phyloP scores from a whole-genome alignment of 495 filamentous ascomycete species.

The Penicillium soppii region DNA sequence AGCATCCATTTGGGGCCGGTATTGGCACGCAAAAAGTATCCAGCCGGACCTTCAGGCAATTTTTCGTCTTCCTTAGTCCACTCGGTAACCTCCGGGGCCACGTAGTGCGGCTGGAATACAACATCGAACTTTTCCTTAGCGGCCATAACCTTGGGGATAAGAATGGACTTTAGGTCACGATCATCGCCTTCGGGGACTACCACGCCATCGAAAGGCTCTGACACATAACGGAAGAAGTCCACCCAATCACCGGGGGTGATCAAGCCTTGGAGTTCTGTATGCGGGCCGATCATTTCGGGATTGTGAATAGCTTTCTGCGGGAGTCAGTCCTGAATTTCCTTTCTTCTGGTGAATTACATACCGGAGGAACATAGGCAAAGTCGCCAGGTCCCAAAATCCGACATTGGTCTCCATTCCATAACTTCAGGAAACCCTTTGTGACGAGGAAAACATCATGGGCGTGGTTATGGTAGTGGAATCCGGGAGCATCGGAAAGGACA shows the following conservation, averaged over 20 bases:
- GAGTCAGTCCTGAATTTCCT: neutral
- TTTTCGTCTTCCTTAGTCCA: slow-evolving; percentile 41
- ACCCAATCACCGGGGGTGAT: slow-evolving; percentile 54
- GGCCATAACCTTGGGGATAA: slow-evolving; percentile 53
- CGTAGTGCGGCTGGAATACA: slow-evolving; percentile 43
- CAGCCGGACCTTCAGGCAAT: slow-evolving; percentile 35
- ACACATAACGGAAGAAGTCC: slow-evolving; percentile 51
- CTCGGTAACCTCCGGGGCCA: slow-evolving; percentile 36
- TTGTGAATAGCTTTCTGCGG: slow-evolving; percentile 40
- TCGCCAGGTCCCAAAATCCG: slow-evolving; percentile 46
- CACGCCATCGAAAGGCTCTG: slow-evolving; percentile 48
- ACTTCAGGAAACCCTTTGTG: slow-evolving; percentile 44
- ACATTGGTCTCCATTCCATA: slow-evolving; percentile 48
- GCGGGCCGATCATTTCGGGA: slow-evolving; percentile 40
- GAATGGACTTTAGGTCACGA: slow-evolving; percentile 37
- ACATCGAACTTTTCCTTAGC: slow-evolving; percentile 50
- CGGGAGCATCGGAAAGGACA: slow-evolving; percentile 39
- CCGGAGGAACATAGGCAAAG: slow-evolving; percentile 50
- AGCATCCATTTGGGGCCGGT: slow-evolving; percentile 43
- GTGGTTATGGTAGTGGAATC: slow-evolving; percentile 49
- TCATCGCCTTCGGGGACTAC: slow-evolving; percentile 48
- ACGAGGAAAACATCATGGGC: slow-evolving; percentile 51
- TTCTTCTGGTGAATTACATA: slow-evolving; percentile 12
- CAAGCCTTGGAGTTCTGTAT: slow-evolving; percentile 45
- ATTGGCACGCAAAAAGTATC: slow-evolving; percentile 43